Percentiles rank a stretch among this genome's conserved stretches.
phyloP scores from a whole-genome alignment of 2,329 filamentous ascomycete genomes.

The Colletotrichum tabaci region DNA sequence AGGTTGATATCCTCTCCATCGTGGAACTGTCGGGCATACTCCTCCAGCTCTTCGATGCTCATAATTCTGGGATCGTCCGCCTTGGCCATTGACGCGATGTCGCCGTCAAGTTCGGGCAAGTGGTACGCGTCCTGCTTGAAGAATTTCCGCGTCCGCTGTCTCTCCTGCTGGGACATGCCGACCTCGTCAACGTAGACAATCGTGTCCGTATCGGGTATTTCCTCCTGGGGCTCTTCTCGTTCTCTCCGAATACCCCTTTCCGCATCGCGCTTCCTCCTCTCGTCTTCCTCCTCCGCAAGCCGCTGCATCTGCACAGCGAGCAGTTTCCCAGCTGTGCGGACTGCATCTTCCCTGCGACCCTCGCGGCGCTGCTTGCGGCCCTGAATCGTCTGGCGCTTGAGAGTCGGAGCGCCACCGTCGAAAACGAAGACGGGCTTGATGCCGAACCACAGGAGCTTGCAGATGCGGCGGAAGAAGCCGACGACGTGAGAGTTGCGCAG shows the following conservation, averaged over 20 bases:
- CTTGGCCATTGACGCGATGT: constrained; percentile 87
- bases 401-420: constrained; percentile 90
- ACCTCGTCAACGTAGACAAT: constrained; percentile 94
- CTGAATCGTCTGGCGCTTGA: constrained; percentile 93
- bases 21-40: constrained; percentile 94
- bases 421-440: constrained; percentile 98
- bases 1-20: constrained; percentile 90
- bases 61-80: constrained; percentile 96
- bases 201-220: constrained; percentile 76
- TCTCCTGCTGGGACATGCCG: constrained; percentile 83
- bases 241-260: constrained; percentile 60
- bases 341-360: constrained; percentile 92
- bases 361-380: constrained; percentile 85
- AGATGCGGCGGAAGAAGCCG: constrained; percentile 98
- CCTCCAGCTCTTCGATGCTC: constrained; percentile 93
- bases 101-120: constrained; percentile 85
- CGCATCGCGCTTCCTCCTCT: constrained; percentile 68
- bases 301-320: constrained; percentile 96
- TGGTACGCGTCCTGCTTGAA: constrained; percentile 96
- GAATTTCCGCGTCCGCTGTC: constrained; percentile 82
- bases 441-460: constrained; percentile 96
- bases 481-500: constrained; percentile 96
- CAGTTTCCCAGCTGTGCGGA: constrained; percentile 90
- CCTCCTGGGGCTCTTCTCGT: constrained; percentile 72
- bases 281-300: constrained; percentile 86